Evolutionary conservation across 1,139 yeast genomes (phyloP), one percentile per base, ranked within the genome.

Genomic region (Zygosaccharomyces pseudobailii): DNA sequence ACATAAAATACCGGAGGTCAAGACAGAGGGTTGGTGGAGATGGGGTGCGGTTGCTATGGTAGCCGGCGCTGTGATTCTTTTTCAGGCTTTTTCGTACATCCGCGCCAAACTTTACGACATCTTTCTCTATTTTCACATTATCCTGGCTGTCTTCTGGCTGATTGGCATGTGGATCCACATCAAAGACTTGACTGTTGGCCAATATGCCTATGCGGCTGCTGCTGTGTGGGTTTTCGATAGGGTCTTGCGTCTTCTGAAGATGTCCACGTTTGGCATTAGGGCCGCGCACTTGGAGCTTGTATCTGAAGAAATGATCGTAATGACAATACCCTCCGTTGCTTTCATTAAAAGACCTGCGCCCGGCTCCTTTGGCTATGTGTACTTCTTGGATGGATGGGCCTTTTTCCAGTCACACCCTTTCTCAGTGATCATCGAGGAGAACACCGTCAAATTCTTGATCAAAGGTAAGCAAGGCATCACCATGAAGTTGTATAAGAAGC

Each of bases 371-470:
- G 80, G 78, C 1, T 82, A 73, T 56, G 65, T 82, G 39, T 79
- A 81, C 58, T 73, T 80, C 45, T 62, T 75, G 41, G 64, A 70
- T 30, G 72, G 79, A 40, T 58, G 72, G 45, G 74, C 76, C 42
- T 81, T 82, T 54, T 84, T 77, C 76, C 87, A 82, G 59, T 75
- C 82, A 0, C 88, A 82, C 59, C 87, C 87, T 0, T 82, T 82
- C 55, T 78, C 86, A 0, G 71, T 78, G 17, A 71, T 78, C 13
- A 57, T 63, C 50, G 53, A 62, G 36, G 57, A 70, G 59, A 56
- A 69, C 50, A 63, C 71, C 60, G 56, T 74, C 6, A 63, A 66
- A 2, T 63, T 74, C 28, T 72, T 66, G 51, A 63, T 74, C 46
- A 74, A 75, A 56, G 71, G 71, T 17, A 75, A 75, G 55, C 66